Base-by-base conservation (phyloP, 2,329 filamentous ascomycete species). In the Atkinsonella hypoxylon region DNA sequence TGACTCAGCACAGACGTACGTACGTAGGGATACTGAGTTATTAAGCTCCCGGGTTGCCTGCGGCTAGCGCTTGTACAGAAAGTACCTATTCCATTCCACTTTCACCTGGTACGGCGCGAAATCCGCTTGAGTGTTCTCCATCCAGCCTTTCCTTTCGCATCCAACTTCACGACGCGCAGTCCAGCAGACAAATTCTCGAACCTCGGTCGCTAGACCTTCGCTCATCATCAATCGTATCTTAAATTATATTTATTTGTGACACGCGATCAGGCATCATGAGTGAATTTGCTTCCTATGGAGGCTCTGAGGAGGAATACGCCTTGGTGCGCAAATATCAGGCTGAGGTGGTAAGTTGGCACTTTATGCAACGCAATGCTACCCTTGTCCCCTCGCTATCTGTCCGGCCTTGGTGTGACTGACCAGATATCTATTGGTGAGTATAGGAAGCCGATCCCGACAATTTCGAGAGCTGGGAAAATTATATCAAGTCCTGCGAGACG, bases 401-500 rank as follows among this genome's bases (percentile, higher is more conserved):
- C 17, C 18, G 22, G 18, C 4, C 10, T 20, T 4, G 10, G 20
- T 30, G 9, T n/a, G 9, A 18, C 31, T 32, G 22, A 50, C 22
- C 15, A 17, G 57, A 48, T 51, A 50, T 54, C 12, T 34, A 15
- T 30, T 31, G 26, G 26, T 4, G 20, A 36, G 12, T 53, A 53
- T 56, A 81, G 78, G 77, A 81, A 55, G 65, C 70, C 59, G 87
- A 95, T 58, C 79, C 88, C 12, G 93, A 98, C 67, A 90, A 88
- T 63, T 97, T 95, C 62, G 91, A 96, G 60, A 79, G 80, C 54
- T 98, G 93, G 93, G 91, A 97, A 69, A 91, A 89, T 67, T 80
- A 97, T 51, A 83, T 96, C 58, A 83, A 83, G 60, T 82, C 84
- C 47, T 87, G 85, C 57, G 89, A 96, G 66, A 76, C 77, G 47